Base-by-base conservation (phyloP, 345 rosid species). In the Bruguiera sexangula region DNA sequence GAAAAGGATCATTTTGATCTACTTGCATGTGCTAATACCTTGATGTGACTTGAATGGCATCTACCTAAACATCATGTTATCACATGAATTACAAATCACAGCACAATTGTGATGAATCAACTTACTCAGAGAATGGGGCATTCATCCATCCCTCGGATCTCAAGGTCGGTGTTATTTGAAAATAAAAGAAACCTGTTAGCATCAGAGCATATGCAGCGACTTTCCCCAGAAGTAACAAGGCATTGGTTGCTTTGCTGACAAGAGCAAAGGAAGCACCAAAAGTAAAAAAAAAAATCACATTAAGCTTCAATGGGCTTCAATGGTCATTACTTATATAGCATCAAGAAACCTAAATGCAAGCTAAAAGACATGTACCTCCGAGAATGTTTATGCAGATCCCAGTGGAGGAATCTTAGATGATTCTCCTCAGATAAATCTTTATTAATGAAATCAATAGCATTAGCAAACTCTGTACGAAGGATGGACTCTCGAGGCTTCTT, bases 401-500 rank as follows among this genome's bases (percentile, higher is more conserved):
- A 90, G 73, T 90, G 96, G 77, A 90, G 91, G 74, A 92, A 96
- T 74, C 82, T 85, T 66, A 96, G 74, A 64, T 78, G 83, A 58
- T 84, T 85, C 75, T 92, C 95, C 75, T 87, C 97, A 4, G 98
- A 79, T 63, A 90, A 82, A 86, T 81, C 91, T 78, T 90, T 92
- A 79, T 96, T 96, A 69, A 96, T 89, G 73, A 77, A 86, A 74
- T 86, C 97, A 75, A 96, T 89, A 61, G 99, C 99, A 87, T 82
- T 89, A 65, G 97, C 99, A 82, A 96, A 96, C 86, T 96, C 99
- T 62, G 86, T 77, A 72, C 98, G 85, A 50, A 95, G 94, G 81
- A 90, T 95, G 8, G 94, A 90, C 76, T 95, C 99, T 69, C 99
- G 86, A 50, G 99, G 99, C 84, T 56, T 89, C 80, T 84, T 89